These are phyloP conservation scores for Francoa sonchifolia DNA, from an alignment of 441 rosid genomes.

Conservation along the genomic window DNA sequence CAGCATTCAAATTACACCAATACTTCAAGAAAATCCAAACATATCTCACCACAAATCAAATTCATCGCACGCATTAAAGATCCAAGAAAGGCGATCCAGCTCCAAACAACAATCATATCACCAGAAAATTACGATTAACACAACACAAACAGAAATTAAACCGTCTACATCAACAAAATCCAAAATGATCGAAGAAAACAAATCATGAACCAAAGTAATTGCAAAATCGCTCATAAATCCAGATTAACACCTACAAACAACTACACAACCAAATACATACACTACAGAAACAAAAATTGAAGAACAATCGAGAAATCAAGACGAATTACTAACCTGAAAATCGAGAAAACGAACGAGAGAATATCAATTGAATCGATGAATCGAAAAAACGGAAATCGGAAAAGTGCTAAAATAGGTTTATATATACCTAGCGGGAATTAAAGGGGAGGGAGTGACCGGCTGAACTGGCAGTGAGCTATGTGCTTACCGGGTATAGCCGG, in stretches of 20 bases:
- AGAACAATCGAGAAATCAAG: too few species aligned
- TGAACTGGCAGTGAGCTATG: constrained; percentile 13
- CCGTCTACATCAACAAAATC: too few species aligned
- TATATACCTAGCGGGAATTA: constrained; percentile 50
- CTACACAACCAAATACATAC: too few species aligned
- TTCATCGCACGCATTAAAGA: neutral
- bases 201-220: too few species aligned
- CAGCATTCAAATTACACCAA: neutral
- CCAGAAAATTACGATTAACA: neutral
- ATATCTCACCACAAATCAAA: neutral
- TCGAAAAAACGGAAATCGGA: neutral
- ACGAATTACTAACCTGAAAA: too few species aligned
- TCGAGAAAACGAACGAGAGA: constrained; percentile 13
- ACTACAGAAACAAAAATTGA: too few species aligned
- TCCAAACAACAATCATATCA: neutral
- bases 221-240: too few species aligned
- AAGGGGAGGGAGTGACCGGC: constrained; percentile 33
- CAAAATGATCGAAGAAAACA: too few species aligned
- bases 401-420: constrained; percentile 11
- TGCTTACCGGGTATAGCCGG: constrained; percentile 17
- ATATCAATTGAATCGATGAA: constrained; percentile 8
- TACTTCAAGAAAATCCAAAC: too few species aligned
- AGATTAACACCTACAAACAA: too few species aligned
- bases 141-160: neutral
- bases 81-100: neutral